Evolutionary conservation across 768 basidiomycete genomes (phyloP).

Genomic region (Lentinula boryana): DNA sequence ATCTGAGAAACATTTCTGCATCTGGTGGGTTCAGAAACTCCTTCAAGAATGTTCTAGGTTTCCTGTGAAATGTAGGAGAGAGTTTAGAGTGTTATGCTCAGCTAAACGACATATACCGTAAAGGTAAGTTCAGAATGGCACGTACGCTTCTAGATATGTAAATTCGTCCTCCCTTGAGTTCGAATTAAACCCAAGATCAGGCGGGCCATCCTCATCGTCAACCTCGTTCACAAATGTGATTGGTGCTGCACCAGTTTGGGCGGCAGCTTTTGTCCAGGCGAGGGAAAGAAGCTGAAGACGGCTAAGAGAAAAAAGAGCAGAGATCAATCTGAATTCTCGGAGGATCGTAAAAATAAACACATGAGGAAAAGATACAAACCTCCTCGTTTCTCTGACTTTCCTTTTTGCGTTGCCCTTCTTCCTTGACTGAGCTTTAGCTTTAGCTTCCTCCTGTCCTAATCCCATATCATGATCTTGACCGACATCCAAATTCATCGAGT

Average conservation of each 20-base stretch:
- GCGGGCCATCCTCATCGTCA: slow-evolving; percentile 40
- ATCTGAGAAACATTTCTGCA: slow-evolving; percentile 31
- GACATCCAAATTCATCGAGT: neutral
- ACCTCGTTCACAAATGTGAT: slow-evolving; percentile 32
- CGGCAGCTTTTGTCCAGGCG: slow-evolving; percentile 28
- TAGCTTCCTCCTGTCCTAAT: neutral
- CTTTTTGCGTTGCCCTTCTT: neutral
- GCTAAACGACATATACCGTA: no score
- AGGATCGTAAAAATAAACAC: no score
- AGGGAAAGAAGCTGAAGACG: slow-evolving; percentile 19
- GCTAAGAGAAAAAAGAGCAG: slow-evolving; percentile 9
- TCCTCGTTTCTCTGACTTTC: neutral
- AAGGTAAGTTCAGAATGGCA: neutral
- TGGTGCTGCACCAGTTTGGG: slow-evolving; percentile 20
- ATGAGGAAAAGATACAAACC: neutral
- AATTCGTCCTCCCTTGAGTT: slow-evolving; percentile 29
- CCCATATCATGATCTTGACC: neutral
- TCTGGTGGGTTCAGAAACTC: slow-evolving; percentile 13
- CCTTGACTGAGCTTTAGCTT: neutral
- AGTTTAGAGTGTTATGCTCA: no score
- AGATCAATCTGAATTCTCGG: no score
- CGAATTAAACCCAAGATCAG: slow-evolving; percentile 51
- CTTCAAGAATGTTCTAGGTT: slow-evolving; percentile 10
- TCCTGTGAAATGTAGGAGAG: neutral
- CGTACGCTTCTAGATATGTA: neutral